Percentiles rank a stretch among this genome's conserved stretches.
phyloP scores from a whole-genome alignment of 2,329 filamentous ascomycete genomes.

The Exophiala phaeomuriformis region DNA sequence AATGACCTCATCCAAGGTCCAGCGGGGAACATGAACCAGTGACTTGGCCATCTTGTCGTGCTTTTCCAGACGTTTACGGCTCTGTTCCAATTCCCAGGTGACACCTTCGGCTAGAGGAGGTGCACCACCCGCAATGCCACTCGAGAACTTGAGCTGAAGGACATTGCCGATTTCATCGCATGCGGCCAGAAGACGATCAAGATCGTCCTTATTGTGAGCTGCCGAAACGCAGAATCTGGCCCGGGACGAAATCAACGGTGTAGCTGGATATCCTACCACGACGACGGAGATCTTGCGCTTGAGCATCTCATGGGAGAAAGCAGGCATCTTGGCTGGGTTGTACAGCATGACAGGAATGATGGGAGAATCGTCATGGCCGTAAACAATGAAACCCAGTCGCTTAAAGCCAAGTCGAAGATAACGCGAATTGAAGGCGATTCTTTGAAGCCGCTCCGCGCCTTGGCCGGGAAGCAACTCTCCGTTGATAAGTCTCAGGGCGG shows the following conservation, averaged over 20 bases:
- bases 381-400: constrained; percentile 91
- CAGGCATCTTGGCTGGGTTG: constrained; percentile 97
- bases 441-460: constrained; percentile 88
- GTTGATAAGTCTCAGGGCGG: constrained; percentile 77
- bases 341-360: constrained; percentile 93
- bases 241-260: constrained; percentile 86
- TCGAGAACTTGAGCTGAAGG: constrained; percentile 94
- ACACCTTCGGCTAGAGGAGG: constrained; percentile 67
- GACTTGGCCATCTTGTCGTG: constrained; percentile 40
- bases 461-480: constrained; percentile 84
- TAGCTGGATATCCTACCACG: constrained; percentile 93
- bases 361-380: constrained; percentile 94
- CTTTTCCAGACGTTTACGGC: constrained; percentile 49
- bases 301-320: constrained; percentile 97
- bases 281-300: constrained; percentile 96
- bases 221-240: constrained; percentile 93
- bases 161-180: constrained; percentile 87
- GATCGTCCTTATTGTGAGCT: constrained; percentile 95
- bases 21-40: constrained; percentile 61
- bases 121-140: constrained; percentile 81
- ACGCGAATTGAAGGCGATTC: constrained; percentile 94
- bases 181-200: constrained; percentile 79
- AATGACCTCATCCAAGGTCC: constrained; percentile 69
- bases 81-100: constrained; percentile 62
- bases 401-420: constrained; percentile 97